Base-by-base conservation (phyloP, 1,284 basidiomycete genomes). In the Tilletia horrida region DNA sequence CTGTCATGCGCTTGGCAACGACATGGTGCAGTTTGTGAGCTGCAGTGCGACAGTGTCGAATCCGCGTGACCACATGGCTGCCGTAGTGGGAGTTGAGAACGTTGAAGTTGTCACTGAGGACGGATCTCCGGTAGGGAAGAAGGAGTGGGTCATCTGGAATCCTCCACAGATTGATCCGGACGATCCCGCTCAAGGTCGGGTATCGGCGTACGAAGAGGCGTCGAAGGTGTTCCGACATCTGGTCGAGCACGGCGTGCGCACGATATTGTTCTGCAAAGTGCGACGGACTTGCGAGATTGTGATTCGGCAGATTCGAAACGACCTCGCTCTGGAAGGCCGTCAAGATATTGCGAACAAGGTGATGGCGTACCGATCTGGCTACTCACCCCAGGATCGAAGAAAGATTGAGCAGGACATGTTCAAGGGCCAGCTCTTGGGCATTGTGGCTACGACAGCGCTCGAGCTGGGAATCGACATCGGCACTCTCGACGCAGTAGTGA, bases 401-500 rank as follows among this genome's bases (percentile, higher is more conserved):
- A 85, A 84, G 71, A 93, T 95, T 62, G 93, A 95, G 79, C 85
- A 87, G 62, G 90, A 93, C 74, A 92, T 93, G 29, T 94, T 93
- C 77, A 88, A 88, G 1, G 92, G 92, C 0, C 86, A 87, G 70
- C 83, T 93, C 13, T 85, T 94, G 0, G 83, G 93, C 6, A 90
- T 95, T 57, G 86, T 95, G n/a, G 91, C 92, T 0, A 95, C 92
- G 0, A 93, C 92, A 69, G 93, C 92, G 0, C 85, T 95, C 14
- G 93, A 95, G 81, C 86, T 95, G 0, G 92, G 93, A 43, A 90
- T 95, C 35, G 92, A 95, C 76, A 94, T 95, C 52, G 93, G 92
- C 16, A 87, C 87, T 23, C 83, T 95, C 40, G 93, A 95, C 79
- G 91, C 90, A 0, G 92, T 95, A 42, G 87, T 95, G 68, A 91